Evolutionary conservation across 2,329 filamentous ascomycete species (phyloP).

Genomic region (Westerdykella sp.): DNA sequence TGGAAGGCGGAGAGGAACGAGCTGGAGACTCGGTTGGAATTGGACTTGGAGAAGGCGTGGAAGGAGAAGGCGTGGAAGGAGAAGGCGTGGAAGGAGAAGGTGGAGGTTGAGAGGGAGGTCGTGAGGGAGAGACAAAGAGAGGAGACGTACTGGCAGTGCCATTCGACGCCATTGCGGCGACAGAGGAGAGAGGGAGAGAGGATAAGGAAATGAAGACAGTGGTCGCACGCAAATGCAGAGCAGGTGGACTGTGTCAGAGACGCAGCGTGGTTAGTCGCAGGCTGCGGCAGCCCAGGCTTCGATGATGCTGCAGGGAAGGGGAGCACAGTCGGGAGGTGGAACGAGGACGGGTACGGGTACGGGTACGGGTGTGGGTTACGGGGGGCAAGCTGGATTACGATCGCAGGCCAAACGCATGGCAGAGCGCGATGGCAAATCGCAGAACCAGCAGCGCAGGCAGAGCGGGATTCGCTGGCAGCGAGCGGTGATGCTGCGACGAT

Average conservation of each 20-base stretch:
- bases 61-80: slow-evolving; percentile 5
- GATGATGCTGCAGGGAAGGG: not conserved
- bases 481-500: not conserved
- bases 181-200: slow-evolving; percentile 6
- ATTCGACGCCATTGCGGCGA: slow-evolving; percentile 23
- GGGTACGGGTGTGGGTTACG: not conserved
- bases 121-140: slow-evolving; percentile 11
- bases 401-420: not conserved
- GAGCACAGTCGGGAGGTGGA: not conserved
- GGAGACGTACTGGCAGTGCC: slow-evolving; percentile 31
- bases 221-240: not conserved
- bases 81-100: slow-evolving; percentile 11
- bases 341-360: too few relatives aligned
- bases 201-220: slow-evolving; percentile 6
- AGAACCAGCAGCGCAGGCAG: not conserved
- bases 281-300: not conserved
- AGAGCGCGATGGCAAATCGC: not conserved
- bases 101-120: slow-evolving; percentile 12
- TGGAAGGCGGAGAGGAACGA: slow-evolving; percentile 2
- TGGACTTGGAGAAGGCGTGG: slow-evolving; percentile 4
- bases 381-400: not conserved
- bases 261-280: not conserved
- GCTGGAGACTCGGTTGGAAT: slow-evolving; percentile 7
- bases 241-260: not conserved
- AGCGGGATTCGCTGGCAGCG: not conserved